A percentile compares a stretch with the other conserved stretches of the same genome.
These are phyloP conservation scores for Phytophthora meadii DNA, from an alignment of 352 stramenopile genomes.

Conservation along the genomic window DNA sequence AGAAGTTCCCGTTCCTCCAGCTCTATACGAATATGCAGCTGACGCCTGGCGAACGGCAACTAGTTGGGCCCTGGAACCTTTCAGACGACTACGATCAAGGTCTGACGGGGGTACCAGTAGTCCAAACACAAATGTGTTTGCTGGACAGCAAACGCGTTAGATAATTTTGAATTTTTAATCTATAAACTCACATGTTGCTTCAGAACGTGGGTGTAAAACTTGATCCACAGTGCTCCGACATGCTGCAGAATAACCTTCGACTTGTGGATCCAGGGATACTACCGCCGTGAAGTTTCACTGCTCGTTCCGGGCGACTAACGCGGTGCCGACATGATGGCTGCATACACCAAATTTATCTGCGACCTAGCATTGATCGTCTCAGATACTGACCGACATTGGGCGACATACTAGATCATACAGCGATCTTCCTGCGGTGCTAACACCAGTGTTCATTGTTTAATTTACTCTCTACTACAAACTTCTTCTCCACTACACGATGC, in stretches of 20 bases:
- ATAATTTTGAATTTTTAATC: background rate
- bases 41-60: constrained; percentile 56
- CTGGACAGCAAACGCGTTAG: too few relatives aligned
- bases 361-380: constrained; percentile 18
- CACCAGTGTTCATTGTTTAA: constrained; percentile 19
- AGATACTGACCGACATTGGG: background rate
- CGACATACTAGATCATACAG: background rate
- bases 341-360: constrained; percentile 21
- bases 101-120: constrained; percentile 19
- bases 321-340: constrained; percentile 24
- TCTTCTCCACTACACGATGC: background rate
- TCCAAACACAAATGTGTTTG: too few relatives aligned
- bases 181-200: background rate
- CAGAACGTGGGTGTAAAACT: constrained; percentile 13
- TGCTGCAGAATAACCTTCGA: constrained; percentile 11
- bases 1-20: constrained; percentile 32
- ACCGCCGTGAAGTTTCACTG: constrained; percentile 15
- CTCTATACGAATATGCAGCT: constrained; percentile 64
- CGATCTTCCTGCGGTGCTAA: constrained; percentile 10
- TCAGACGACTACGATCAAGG: constrained; percentile 45
- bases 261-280: constrained; percentile 10
- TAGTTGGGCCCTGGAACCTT: constrained; percentile 54
- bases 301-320: constrained; percentile 11
- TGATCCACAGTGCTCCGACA: constrained; percentile 9
- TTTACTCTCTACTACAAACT: constrained; percentile 16